Evolutionary conservation across 2,329 filamentous ascomycete species (phyloP).

Genomic region (Colletotrichum coccodes): DNA sequence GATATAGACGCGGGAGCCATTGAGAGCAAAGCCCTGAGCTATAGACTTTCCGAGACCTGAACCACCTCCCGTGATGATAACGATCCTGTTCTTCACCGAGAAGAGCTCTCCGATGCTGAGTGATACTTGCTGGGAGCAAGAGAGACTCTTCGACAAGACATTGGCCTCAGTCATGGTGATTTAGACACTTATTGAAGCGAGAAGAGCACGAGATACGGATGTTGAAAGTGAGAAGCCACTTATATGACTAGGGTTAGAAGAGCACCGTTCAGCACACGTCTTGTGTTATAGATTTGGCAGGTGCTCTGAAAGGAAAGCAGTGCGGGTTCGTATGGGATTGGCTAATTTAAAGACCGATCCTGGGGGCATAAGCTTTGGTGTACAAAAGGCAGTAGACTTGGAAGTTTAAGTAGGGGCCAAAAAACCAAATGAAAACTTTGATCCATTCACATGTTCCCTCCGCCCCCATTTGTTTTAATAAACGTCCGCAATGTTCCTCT

Average conservation of each 20-base stretch:
- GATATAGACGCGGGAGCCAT: constrained; percentile 58
- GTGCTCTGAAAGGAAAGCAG: no score
- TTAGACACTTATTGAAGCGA: neutral
- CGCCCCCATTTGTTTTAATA: no score
- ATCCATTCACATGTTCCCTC: no score
- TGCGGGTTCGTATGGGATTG: no score
- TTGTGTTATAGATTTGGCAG: no score
- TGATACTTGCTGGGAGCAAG: constrained; percentile 35
- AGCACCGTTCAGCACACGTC: no score
- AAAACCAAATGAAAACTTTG: no score
- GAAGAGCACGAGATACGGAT: neutral
- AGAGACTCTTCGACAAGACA: neutral
- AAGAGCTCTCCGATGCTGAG: constrained; percentile 44
- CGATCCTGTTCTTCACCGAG: constrained; percentile 48
- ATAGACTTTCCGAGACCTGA: constrained; percentile 57
- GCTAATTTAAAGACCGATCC: no score
- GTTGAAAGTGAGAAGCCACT: neutral
- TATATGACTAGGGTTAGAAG: neutral
- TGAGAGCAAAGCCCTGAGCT: constrained; percentile 52
- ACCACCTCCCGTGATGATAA: constrained; percentile 56
- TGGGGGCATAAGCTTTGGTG: no score
- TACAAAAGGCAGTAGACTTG: no score
- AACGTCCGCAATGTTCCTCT: no score
- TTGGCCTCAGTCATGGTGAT: neutral
- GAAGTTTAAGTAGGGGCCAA: no score